Percentiles rank a stretch among this genome's conserved stretches.
phyloP scores from a whole-genome alignment of 192 early-diverging fungal species.

The Backusella tuberculispora region DNA sequence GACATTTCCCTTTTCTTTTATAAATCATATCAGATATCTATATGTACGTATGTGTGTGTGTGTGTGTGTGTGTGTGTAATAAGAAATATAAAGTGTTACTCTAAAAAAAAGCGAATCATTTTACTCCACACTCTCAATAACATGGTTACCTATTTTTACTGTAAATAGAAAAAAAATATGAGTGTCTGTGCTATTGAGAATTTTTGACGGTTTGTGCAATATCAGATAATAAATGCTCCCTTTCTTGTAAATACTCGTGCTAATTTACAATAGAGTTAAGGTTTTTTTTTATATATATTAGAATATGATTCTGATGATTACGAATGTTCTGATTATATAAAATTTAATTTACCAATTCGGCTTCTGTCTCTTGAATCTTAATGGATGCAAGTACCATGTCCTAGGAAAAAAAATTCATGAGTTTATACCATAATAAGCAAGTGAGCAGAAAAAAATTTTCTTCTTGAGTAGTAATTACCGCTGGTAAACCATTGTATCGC shows the following conservation, averaged over 20 bases:
- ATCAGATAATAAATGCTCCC: background rate
- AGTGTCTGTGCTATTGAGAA: background rate
- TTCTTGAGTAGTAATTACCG: background rate
- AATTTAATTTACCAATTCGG: background rate
- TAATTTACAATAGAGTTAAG: background rate
- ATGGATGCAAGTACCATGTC: background rate
- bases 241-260: conserved; percentile 6
- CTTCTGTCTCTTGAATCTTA: background rate
- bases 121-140: background rate
- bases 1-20: no score
- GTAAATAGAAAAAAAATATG: background rate
- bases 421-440: background rate
- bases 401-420: background rate
- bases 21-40: no score
- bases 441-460: background rate
- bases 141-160: background rate
- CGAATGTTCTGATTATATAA: background rate
- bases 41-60: no score
- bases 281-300: background rate
- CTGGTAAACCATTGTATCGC: background rate
- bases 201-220: conserved; percentile 2
- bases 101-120: background rate
- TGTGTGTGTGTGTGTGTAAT: no score
- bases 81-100: no score
- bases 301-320: background rate